Evolutionary conservation across 169 alveolate genomes (phyloP).

Genomic region (Plasmodium yoelii): DNA sequence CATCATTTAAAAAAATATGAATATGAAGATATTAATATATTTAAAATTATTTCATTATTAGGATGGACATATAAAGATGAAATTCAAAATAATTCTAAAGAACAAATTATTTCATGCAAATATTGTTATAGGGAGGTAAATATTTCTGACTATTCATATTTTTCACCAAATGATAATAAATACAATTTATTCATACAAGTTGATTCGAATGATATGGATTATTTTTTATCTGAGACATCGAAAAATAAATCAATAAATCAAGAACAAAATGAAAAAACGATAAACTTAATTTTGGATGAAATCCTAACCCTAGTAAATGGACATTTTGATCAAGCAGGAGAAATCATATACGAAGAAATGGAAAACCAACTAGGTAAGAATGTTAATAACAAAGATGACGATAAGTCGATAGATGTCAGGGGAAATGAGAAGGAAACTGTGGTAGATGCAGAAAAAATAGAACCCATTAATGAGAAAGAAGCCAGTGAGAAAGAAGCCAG

Average conservation of each 20-base stretch:
- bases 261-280: neutral
- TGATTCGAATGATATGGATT: constrained; percentile 3
- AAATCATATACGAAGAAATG: neutral
- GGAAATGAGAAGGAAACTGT: neutral
- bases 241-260: neutral
- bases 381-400: neutral
- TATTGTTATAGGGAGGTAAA: constrained; percentile 63
- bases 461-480: neutral
- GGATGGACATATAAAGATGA: constrained; percentile 53
- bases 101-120: constrained; percentile 34
- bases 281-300: neutral
- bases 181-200: constrained; percentile 14
- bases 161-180: constrained; percentile 20
- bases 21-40: constrained; percentile 24
- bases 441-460: neutral
- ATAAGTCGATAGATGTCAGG: neutral
- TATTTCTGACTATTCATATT: constrained; percentile 27
- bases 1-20: constrained; percentile 18
- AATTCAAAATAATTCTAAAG: neutral
- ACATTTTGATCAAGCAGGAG: neutral
- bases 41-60: constrained; percentile 28
- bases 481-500: neutral
- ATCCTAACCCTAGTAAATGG: neutral
- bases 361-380: neutral
- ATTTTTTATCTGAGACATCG: neutral